These are phyloP conservation scores for Aurantiochytrium sp. DNA, from an alignment of 108 stramenopile species.

Conservation along the genomic window DNA sequence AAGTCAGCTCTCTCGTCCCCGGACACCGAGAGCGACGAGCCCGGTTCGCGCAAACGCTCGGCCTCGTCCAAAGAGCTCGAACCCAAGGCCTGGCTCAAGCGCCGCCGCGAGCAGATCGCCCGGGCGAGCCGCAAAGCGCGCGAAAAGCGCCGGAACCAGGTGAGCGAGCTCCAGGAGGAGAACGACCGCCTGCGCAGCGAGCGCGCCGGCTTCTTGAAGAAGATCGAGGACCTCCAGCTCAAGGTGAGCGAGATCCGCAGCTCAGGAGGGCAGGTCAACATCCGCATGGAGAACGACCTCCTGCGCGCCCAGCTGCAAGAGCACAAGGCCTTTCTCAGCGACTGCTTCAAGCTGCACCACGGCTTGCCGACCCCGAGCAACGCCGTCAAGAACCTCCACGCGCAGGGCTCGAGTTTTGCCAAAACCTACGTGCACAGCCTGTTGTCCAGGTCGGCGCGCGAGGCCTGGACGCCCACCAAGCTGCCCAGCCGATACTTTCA, in stretches of 20 bases:
- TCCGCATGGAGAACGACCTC: neutral
- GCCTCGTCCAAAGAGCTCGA: neutral
- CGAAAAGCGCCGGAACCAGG: slow-evolving; percentile 5
- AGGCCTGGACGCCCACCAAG: neutral
- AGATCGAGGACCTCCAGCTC: slow-evolving; percentile 19
- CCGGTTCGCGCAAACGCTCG: no score
- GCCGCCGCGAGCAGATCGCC: slow-evolving; percentile 29
- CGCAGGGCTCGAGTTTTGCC: neutral
- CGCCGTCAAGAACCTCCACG: neutral
- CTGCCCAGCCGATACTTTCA: neutral
- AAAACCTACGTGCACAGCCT: neutral
- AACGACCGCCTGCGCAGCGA: slow-evolving; percentile 3
- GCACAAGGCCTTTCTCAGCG: slow-evolving; percentile 20
- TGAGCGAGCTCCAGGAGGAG: slow-evolving; percentile 10
- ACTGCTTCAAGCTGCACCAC: slow-evolving; percentile 15
- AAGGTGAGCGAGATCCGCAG: no score
- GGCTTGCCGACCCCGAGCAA: neutral
- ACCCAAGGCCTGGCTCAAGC: slow-evolving; percentile 14
- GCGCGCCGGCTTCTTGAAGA: slow-evolving; percentile 1
- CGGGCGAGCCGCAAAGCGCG: slow-evolving; percentile 21
- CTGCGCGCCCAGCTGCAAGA: neutral
- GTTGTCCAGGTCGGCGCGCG: neutral
- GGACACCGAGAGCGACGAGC: no score
- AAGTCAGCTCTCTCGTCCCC: no score
- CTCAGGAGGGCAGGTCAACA: neutral